Percentiles rank a stretch among this genome's conserved stretches.
phyloP scores from a whole-genome alignment of 805 yeast species.

The Hanseniaspora nectarophila region DNA sequence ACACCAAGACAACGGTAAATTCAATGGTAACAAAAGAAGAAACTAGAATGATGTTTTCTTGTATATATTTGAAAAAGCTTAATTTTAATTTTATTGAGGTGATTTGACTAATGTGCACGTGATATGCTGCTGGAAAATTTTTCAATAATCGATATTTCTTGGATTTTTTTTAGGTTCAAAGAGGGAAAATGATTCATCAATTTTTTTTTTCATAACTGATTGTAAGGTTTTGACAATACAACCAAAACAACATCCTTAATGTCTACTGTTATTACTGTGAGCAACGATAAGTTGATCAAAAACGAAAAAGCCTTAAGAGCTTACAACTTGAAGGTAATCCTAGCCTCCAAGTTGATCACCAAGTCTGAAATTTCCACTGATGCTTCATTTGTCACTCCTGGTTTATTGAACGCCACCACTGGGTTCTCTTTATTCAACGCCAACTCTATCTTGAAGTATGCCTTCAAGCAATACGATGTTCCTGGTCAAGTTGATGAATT shows the following conservation, averaged over 20 bases:
- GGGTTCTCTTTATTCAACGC: conserved; percentile 43
- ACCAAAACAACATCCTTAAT: not conserved
- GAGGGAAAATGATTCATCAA: too few relatives aligned
- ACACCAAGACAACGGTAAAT: conserved; percentile 5
- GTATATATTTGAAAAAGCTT: not conserved
- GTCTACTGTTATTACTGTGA: conserved; percentile 7
- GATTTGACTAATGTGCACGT: not conserved
- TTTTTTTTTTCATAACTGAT: too few relatives aligned
- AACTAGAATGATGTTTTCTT: not conserved
- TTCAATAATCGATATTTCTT: too few relatives aligned
- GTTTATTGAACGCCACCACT: conserved; percentile 22
- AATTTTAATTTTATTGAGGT: not conserved
- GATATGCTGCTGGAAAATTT: too few relatives aligned
- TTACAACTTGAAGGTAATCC: conserved; percentile 27
- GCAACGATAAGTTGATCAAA: conserved; percentile 12
- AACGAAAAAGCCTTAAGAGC: conserved; percentile 17
- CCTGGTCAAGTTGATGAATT: conserved; percentile 23
- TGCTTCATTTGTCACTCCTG: conserved; percentile 15
- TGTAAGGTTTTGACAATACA: too few relatives aligned
- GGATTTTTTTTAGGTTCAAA: too few relatives aligned
- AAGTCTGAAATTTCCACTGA: conserved; percentile 25
- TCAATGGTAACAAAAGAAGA: conserved; percentile 7
- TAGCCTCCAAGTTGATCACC: conserved; percentile 25
- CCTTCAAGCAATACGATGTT: conserved; percentile 40
- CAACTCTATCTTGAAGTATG: conserved; percentile 57